Base-by-base conservation (phyloP, 2,329 filamentous ascomycete genomes). In the Calonectria pauciramosa region DNA sequence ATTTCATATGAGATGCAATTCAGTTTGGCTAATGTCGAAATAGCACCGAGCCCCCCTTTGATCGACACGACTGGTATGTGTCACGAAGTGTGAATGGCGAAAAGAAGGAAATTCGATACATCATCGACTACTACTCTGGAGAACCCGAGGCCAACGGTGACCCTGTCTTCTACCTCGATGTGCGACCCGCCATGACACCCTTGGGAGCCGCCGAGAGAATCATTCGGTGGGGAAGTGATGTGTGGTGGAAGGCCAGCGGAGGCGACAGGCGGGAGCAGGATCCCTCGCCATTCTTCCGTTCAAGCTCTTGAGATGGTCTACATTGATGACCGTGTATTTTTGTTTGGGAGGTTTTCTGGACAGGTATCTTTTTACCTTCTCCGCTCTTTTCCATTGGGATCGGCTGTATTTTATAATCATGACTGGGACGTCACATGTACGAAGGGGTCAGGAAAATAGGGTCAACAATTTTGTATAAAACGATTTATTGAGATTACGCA, bases 11-110 rank as follows among this genome's bases (percentile, higher is more conserved):
- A 44, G 2, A 26, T 47, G 44, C 71, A 11, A 59, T 30, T n/a
- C 36, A 16, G 2, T 14, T 14, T 70, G n/a, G 34, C 79, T 84
- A 71, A 80, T 36, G 67, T n/a, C 64, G 68, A 38, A 68, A 41
- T 76, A 95, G 94, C 7, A 93, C 93, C 10, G 93, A 95, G 68
- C 94, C 95, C 14, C 97, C 97, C 1, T 99, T 99, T 81, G 97
- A 99, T 85, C 92, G 97, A 75, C 97, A 99, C 84, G 97, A 99
- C 84, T 99, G 97, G 97, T 99, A 94, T 83, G 94, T 99, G 52
- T 91, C 94, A 77, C 91, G 97, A 76, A 90, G 93, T 41, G 86
- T 90, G 64, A 89, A 93, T 69, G 95, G 94, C 34, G 84, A 93
- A 73, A 89, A 88, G 80, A 94, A 93, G 83, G 93, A 98, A 87